Conservation (phyloP, 2,329 filamentous ascomycete genomes). For the Aureobasidium sp. region DNA sequence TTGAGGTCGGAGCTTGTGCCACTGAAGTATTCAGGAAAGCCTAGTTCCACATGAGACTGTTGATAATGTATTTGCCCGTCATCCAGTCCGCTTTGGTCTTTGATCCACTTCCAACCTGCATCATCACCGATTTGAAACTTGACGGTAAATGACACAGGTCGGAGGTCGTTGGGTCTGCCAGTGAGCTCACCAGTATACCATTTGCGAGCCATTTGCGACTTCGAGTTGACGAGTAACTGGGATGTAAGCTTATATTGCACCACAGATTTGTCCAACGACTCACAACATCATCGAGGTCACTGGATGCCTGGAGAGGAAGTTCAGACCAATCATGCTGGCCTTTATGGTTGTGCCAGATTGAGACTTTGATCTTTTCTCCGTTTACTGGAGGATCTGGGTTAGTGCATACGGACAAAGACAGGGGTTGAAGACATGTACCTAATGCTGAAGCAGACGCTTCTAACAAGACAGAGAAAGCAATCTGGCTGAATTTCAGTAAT, state of each 20-base stretch:
- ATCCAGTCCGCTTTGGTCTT: constrained; percentile 54
- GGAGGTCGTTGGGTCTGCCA: constrained; percentile 37
- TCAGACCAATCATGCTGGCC: constrained; percentile 53
- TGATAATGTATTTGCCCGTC: constrained; percentile 59
- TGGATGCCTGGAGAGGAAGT: constrained; percentile 44
- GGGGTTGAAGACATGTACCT: constrained; percentile 2
- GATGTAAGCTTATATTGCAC: background rate
- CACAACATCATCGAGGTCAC: constrained; percentile 24
- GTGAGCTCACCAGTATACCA: constrained; percentile 51
- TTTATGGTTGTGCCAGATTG: constrained; percentile 64
- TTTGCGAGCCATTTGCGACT: constrained; percentile 28
- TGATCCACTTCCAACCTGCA: constrained; percentile 63
- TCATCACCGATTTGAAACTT: constrained; percentile 54
- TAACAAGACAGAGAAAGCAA: constrained; percentile 62
- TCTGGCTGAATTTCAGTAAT: constrained; percentile 24
- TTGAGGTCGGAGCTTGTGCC: constrained; percentile 51
- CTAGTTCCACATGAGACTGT: constrained; percentile 29
- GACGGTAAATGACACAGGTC: constrained; percentile 58
- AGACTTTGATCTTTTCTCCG: constrained; percentile 61
- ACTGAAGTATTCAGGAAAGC: constrained; percentile 51
- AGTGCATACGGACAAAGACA: background rate
- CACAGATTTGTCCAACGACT: constrained; percentile 14
- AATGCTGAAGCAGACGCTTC: constrained; percentile 49
- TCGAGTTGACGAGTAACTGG: constrained; percentile 16
- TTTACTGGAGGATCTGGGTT: constrained; percentile 23